A percentile compares a stretch with the other conserved stretches of the same genome.
These are phyloP conservation scores for Monilinia aucupariae DNA, from an alignment of 2,329 filamentous ascomycete species.

Conservation along the genomic window DNA sequence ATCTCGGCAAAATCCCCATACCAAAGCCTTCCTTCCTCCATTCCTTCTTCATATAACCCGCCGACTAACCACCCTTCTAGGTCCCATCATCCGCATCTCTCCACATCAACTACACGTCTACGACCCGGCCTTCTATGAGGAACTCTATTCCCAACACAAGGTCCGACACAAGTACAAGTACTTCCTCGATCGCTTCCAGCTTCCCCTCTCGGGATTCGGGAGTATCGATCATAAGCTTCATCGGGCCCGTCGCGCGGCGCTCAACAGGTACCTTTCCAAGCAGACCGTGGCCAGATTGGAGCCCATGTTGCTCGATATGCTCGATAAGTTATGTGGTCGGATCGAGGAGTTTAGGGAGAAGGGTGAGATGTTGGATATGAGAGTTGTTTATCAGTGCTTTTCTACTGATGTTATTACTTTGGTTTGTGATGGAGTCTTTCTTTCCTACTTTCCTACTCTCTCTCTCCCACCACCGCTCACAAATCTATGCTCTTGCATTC, in stretches of 20 bases:
- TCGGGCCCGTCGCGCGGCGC: constrained; percentile 23
- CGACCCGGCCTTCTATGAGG: constrained; percentile 26
- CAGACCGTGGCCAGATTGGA: constrained; percentile 21
- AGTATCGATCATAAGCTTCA: constrained; percentile 27
- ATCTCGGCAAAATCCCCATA: background rate
- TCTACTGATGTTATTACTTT: constrained; percentile 33
- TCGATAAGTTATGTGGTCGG: constrained; percentile 22
- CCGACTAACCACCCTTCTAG: background rate
- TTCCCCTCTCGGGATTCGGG: constrained; percentile 18
- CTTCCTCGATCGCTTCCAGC: constrained; percentile 16
- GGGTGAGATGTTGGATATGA: constrained; percentile 20
- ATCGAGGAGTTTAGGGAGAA: constrained; percentile 22
- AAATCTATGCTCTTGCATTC: too few species aligned
- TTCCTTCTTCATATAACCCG: background rate
- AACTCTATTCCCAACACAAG: constrained; percentile 21
- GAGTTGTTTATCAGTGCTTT: constrained; percentile 21
- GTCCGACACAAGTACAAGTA: constrained; percentile 19
- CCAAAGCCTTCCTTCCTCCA: too few species aligned
- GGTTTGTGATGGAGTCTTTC: background rate
- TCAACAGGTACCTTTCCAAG: constrained; percentile 29
- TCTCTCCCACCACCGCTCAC: background rate
- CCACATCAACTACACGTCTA: constrained; percentile 22
- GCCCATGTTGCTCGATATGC: constrained; percentile 24
- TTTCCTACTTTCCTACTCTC: too few species aligned
- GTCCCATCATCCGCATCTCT: constrained; percentile 26